Conservation (phyloP, 306 rosid species). For the Trifolium dubium region DNA sequence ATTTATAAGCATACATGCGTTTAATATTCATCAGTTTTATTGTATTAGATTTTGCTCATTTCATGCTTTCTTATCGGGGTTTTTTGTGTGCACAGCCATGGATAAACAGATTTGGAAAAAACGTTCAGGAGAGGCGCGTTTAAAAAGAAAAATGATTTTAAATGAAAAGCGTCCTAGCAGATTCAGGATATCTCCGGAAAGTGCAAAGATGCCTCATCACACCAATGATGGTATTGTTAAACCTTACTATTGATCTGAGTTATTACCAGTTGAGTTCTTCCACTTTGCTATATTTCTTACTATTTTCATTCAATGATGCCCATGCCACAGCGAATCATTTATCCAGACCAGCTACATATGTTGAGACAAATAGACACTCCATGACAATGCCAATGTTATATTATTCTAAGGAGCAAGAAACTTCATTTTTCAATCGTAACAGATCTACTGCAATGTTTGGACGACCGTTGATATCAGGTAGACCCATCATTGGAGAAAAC, state of each 20-base stretch:
- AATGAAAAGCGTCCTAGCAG: background rate
- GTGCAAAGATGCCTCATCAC: background rate
- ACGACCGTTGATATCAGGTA: background rate
- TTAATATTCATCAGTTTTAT: slow-evolving; percentile 1
- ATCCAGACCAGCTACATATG: background rate
- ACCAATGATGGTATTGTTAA: slow-evolving; percentile 18
- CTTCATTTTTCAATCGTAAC: slow-evolving; percentile 8
- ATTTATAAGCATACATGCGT: background rate
- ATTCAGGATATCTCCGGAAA: background rate
- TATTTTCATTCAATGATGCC: background rate
- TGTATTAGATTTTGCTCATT: background rate
- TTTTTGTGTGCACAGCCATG: slow-evolving; percentile 8
- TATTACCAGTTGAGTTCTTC: slow-evolving; percentile 1
- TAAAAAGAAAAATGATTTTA: slow-evolving; percentile 17
- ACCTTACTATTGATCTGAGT: background rate
- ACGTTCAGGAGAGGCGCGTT: background rate
- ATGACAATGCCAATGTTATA: background rate
- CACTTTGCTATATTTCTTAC: background rate
- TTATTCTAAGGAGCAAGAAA: slow-evolving; percentile 13
- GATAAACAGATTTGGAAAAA: background rate
- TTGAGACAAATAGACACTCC: background rate
- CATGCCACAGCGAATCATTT: slow-evolving; percentile 16
- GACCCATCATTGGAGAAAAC: background rate
- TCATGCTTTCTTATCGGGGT: background rate
- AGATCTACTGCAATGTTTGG: background rate